Percentiles rank a stretch among this genome's conserved stretches.
Conservation (phyloP, 2,329 filamentous ascomycete species). For the Fusarium nisikadoi region DNA sequence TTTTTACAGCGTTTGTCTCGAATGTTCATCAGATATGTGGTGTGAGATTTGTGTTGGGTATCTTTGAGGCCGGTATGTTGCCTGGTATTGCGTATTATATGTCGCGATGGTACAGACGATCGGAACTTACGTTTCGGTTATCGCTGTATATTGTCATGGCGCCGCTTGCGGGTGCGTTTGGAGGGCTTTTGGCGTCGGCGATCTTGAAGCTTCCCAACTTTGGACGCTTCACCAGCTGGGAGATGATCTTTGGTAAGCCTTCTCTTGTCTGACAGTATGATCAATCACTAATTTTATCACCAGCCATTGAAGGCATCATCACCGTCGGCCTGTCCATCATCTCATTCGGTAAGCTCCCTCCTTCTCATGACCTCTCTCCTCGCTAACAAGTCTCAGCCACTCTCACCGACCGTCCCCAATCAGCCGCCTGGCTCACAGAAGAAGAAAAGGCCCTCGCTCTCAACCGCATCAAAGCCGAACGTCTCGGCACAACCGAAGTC, state of each 20-base stretch:
- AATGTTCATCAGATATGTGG: constrained; percentile 58
- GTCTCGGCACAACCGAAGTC: constrained; percentile 67
- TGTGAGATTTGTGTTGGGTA: constrained; percentile 68
- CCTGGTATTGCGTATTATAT: constrained; percentile 75
- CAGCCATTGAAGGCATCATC: constrained; percentile 74
- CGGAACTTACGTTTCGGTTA: constrained; percentile 71
- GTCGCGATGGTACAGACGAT: constrained; percentile 70
- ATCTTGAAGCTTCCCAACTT: constrained; percentile 69
- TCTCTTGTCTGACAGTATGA: rapidly evolving
- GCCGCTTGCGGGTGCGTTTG: constrained; percentile 73
- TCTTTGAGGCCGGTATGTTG: constrained; percentile 73
- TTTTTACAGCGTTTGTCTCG: constrained; percentile 70
- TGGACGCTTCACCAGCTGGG: constrained; percentile 67
- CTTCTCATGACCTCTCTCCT: rapidly evolving
- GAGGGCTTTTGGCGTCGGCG: constrained; percentile 70
- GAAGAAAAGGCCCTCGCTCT: constrained; percentile 72
- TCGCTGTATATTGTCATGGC: constrained; percentile 74
- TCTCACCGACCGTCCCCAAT: constrained; percentile 73
- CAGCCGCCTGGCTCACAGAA: constrained; percentile 70
- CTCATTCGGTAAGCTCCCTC: neutral
- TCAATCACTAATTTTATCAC: rapidly evolving
- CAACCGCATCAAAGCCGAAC: constrained; percentile 68
- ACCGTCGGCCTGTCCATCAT: constrained; percentile 63
- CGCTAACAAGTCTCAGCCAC: constrained; percentile 54
- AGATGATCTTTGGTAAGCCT: constrained; percentile 69